Base-by-base conservation (phyloP, 2,329 filamentous ascomycete genomes). In the Hypoxylon sp. region DNA sequence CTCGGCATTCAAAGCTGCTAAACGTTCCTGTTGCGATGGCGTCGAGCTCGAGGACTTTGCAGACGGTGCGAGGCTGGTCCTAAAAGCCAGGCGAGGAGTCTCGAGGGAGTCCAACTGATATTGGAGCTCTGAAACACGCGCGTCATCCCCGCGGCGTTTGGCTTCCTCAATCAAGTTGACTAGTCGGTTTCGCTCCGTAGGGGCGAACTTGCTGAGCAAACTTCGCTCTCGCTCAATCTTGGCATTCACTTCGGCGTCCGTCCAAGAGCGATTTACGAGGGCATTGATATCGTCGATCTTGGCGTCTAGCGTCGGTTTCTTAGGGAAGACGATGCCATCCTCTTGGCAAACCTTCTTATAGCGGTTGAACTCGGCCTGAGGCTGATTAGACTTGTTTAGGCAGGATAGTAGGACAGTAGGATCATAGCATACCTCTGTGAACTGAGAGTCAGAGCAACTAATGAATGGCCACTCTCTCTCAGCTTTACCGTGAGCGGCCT, bases 391-490 rank as follows among this genome's bases (percentile, higher is more conserved):
- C 6, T 52, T 23, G 27, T 16, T 51, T 58, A 11, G 25, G 58
- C 23, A 16, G 27, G 43, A 43, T 32, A 25, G 58, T 25, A 16
- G 27, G 43, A 43, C 37, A 7, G 30, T 9, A 43, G 21, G 27
- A 48, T 19, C 46, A 27, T 62, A n/a, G 56, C 84, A 69, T 82
- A 93, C 91, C 78, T 96, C 93, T n/a, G 91, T 92, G 74, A 98
- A 92, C 43, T 85, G 84, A 52, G 90, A 88, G 77, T 97, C 94
- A 0, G 96, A 98, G 76, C 95, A 94, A 68, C 91, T 90, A 67
- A 96, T 90, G 78, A 98, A 97, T 3, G 94, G 94, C 81, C 94
- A 97, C 34, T 94, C 89, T 76, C 91, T 91, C 75, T 93, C 87
- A 0, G 91, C 86, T 73, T 94, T 94, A 47, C 96, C 96, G 76